These are phyloP conservation scores for Maudiozyma bulderi DNA, from an alignment of 805 yeast species.

Conservation along the genomic window DNA sequence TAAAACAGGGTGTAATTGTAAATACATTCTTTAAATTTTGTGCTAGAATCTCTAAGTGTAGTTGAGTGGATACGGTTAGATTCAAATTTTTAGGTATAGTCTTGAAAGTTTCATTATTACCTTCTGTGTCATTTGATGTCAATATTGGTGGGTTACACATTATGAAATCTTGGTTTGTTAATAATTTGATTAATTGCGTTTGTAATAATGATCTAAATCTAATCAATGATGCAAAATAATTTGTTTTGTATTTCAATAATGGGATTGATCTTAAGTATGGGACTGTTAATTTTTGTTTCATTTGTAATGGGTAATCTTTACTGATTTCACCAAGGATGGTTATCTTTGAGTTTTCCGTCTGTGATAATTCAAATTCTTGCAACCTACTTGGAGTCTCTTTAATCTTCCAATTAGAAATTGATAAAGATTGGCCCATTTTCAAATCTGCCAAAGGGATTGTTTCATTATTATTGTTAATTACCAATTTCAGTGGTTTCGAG, in stretches of 20 bases:
- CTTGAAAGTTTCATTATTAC: conserved; percentile 85
- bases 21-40: conserved; percentile 72
- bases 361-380: conserved; percentile 45
- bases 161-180: conserved; percentile 42
- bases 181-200: conserved; percentile 40
- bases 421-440: conserved; percentile 30
- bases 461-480: conserved; percentile 25
- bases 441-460: conserved; percentile 7
- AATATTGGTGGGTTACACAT: conserved; percentile 82
- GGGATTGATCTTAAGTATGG: conserved; percentile 67
- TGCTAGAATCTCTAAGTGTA: conserved; percentile 77
- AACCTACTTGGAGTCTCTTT: conserved; percentile 26
- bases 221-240: conserved; percentile 53
- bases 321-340: conserved; percentile 52
- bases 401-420: conserved; percentile 31
- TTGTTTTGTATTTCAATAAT: conserved; percentile 64
- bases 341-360: conserved; percentile 27
- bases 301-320: conserved; percentile 70
- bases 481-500: conserved; percentile 44
- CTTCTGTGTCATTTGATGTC: conserved; percentile 91
- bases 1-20: conserved; percentile 83
- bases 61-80: conserved; percentile 83
- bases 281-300: conserved; percentile 57
- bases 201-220: conserved; percentile 68
- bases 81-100: conserved; percentile 40